These are phyloP conservation scores for Aspergillus avenaceus DNA, from an alignment of 495 filamentous ascomycete species.

Conservation along the genomic window DNA sequence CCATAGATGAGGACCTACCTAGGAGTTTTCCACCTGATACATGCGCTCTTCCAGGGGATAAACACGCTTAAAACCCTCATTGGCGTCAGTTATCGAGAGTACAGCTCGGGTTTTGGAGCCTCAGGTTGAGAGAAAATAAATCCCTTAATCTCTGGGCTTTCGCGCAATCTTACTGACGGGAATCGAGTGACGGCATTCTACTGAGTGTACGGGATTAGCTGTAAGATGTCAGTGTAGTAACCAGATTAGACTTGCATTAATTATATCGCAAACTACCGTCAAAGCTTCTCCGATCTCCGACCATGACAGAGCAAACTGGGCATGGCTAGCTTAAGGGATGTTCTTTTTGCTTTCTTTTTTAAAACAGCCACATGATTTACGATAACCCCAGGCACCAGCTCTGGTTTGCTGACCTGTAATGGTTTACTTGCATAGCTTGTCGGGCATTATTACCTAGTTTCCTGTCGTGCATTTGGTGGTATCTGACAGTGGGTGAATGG, in stretches of 20 bases:
- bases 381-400: no score
- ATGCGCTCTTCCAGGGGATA: background rate
- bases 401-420: no score
- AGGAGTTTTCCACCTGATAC: background rate
- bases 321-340: no score
- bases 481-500: no score
- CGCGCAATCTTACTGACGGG: background rate
- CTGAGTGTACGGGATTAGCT: background rate
- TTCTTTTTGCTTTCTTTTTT: no score
- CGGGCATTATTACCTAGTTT: no score
- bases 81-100: background rate
- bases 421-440: no score
- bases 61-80: constrained; percentile 1
- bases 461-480: no score
- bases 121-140: background rate
- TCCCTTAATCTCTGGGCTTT: no score
- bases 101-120: background rate
- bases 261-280: background rate
- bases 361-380: no score
- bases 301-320: no score
- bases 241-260: background rate
- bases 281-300: background rate
- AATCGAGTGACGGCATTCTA: background rate
- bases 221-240: background rate
- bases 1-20: background rate